Percentiles rank a stretch among this genome's conserved stretches.
Evolutionary conservation across 129 eudicot species (phyloP).

Genomic region (Centaurea solstitialis): DNA sequence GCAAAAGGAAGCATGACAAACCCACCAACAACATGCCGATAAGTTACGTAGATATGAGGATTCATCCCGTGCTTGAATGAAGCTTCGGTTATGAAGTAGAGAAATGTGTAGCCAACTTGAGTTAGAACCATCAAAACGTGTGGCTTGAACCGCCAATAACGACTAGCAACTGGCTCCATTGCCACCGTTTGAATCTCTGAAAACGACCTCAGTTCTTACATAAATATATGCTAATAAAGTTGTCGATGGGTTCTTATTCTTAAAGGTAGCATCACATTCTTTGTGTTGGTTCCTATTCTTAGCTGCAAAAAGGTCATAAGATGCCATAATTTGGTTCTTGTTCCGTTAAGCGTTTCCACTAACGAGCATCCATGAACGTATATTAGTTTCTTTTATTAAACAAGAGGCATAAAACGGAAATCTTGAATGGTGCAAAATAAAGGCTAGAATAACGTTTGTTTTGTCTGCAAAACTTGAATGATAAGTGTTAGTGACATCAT

Average conservation of each 20-base stretch:
- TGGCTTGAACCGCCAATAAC: slow-evolving; percentile 49
- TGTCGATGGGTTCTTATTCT: neutral
- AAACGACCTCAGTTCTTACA: neutral
- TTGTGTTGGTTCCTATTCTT: neutral
- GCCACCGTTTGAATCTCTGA: slow-evolving; percentile 12
- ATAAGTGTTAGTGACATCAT: neutral
- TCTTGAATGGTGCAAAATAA: neutral
- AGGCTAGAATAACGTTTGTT: neutral
- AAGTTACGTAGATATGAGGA: slow-evolving; percentile 67
- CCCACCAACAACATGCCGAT: slow-evolving; percentile 60
- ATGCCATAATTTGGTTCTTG: neutral
- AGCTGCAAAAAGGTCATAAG: neutral
- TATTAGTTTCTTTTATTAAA: neutral
- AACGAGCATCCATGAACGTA: neutral
- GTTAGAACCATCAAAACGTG: slow-evolving; percentile 60
- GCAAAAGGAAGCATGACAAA: slow-evolving; percentile 60
- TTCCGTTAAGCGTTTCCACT: neutral
- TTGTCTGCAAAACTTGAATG: neutral
- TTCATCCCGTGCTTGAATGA: slow-evolving; percentile 77
- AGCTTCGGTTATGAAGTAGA: slow-evolving; percentile 69
- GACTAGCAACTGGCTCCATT: neutral
- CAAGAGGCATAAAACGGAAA: neutral
- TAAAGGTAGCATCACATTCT: neutral
- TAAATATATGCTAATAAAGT: neutral
- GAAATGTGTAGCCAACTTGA: slow-evolving; percentile 54